phyloP scores from a whole-genome alignment of 805 yeast genomes.

The Schwanniomyces vanrijiae region DNA sequence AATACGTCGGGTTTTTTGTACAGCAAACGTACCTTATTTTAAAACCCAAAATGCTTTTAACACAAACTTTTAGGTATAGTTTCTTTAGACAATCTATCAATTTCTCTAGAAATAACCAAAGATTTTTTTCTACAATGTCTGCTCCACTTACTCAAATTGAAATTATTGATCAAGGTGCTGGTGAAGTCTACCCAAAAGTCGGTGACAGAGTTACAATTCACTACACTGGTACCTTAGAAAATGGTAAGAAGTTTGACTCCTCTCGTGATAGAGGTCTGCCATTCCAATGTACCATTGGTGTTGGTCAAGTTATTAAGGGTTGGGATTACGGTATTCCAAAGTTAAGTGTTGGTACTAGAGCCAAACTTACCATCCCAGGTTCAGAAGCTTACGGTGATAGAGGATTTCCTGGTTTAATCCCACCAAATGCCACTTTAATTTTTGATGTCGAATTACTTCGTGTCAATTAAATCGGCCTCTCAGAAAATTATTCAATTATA shows the following conservation, averaged over 20 bases:
- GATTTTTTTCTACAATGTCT: conserved; percentile 25
- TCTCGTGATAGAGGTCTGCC: conserved; percentile 95
- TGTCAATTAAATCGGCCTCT: conserved; percentile 38
- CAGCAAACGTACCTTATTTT: neutral
- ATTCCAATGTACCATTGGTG: conserved; percentile 91
- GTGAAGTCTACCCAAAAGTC: conserved; percentile 76
- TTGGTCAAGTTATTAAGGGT: conserved; percentile 94
- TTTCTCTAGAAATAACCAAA: neutral
- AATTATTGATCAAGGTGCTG: conserved; percentile 67
- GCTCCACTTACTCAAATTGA: conserved; percentile 43
- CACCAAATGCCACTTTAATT: conserved; percentile 92
- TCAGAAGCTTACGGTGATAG: conserved; percentile 90
- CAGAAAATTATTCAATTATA: neutral
- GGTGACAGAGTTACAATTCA: conserved; percentile 94
- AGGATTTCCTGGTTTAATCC: conserved; percentile 96
- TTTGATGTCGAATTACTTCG: conserved; percentile 76
- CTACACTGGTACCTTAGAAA: conserved; percentile 92
- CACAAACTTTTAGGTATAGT: neutral
- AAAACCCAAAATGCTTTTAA: conserved; percentile 1
- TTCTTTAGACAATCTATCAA: conserved; percentile 1
- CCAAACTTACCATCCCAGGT: conserved; percentile 89
- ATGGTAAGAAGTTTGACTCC: conserved; percentile 95
- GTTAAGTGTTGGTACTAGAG: conserved; percentile 90
- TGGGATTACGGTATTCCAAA: conserved; percentile 96
- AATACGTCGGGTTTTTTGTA: neutral